Conservation (phyloP, 2,329 filamentous ascomycete genomes). For the Sporothrix brasiliensis region DNA sequence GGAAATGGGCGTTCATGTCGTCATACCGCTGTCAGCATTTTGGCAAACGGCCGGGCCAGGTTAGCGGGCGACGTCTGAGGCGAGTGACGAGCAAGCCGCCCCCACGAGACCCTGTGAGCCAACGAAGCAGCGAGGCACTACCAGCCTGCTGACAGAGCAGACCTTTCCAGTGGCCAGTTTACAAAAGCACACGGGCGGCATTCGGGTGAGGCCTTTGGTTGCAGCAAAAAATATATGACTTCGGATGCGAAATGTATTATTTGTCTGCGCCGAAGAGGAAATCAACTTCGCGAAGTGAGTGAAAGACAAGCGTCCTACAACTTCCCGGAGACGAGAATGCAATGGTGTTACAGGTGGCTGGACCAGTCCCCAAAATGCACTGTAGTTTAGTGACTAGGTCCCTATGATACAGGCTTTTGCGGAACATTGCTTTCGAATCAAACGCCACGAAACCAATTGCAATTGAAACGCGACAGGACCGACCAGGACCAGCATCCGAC, state of each 20-base stretch:
- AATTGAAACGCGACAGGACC: slow-evolving; percentile 22
- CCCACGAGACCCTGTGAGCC: slow-evolving; percentile 15
- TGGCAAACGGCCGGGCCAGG: slow-evolving; percentile 28
- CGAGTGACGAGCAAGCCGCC: neutral
- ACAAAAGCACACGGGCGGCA: slow-evolving; percentile 8
- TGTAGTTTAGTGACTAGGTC: neutral
- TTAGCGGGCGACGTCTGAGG: neutral
- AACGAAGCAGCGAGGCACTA: neutral
- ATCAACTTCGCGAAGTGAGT: no score
- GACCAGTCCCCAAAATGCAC: neutral
- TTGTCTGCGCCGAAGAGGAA: neutral
- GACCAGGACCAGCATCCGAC: slow-evolving; percentile 6
- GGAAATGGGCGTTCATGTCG: slow-evolving; percentile 28
- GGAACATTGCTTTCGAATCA: neutral
- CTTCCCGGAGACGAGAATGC: neutral
- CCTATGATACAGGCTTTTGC: neutral
- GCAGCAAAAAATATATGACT: neutral
- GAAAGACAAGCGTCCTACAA: neutral
- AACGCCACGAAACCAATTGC: neutral
- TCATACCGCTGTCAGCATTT: slow-evolving; percentile 30
- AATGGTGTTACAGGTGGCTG: neutral
- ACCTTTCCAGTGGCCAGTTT: neutral
- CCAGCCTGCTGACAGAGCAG: slow-evolving; percentile 9
- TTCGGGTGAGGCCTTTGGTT: neutral
- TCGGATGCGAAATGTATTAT: neutral